Percentiles rank a stretch among this genome's conserved stretches.
These are phyloP conservation scores for Apiospora arundinis DNA, from an alignment of 2,329 filamentous ascomycete genomes.

Conservation along the genomic window DNA sequence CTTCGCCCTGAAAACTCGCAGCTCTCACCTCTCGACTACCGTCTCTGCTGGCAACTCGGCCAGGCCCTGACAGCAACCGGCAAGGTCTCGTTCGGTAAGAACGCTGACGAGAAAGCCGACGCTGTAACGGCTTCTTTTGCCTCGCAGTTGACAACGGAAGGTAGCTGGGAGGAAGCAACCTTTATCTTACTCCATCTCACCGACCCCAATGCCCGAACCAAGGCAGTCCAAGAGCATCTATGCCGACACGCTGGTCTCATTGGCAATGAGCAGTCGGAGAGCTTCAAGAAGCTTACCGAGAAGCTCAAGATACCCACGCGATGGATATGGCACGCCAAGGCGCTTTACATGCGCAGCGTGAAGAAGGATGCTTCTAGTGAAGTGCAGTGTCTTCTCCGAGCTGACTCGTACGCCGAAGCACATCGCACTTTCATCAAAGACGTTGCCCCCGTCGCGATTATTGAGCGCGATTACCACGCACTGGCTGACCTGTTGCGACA, in stretches of 20 bases:
- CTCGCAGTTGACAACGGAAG: conserved; percentile 66
- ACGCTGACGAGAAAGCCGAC: conserved; percentile 67
- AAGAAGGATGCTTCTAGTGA: conserved; percentile 73
- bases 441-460: conserved; percentile 82
- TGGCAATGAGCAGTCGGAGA: conserved; percentile 60
- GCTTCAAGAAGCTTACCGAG: conserved; percentile 65
- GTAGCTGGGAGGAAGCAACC: conserved; percentile 72
- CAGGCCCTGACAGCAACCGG: conserved; percentile 64
- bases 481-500: conserved; percentile 73
- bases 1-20: conserved; percentile 80
- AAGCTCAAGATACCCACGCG: conserved; percentile 73
- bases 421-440: conserved; percentile 81
- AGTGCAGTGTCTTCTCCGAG: conserved; percentile 80
- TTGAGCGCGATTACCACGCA: conserved; percentile 78
- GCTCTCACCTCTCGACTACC: conserved; percentile 74
- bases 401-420: conserved; percentile 77
- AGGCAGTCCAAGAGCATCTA: conserved; percentile 75
- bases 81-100: conserved; percentile 58
- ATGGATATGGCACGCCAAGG: conserved; percentile 90
- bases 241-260: conserved; percentile 74
- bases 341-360: conserved; percentile 78
- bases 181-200: conserved; percentile 83
- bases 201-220: conserved; percentile 65
- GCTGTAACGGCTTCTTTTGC: conserved; percentile 70
- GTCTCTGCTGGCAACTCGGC: conserved; percentile 85